Conservation (phyloP, 2,329 filamentous ascomycete species). For the Xylaria polymorpha region DNA sequence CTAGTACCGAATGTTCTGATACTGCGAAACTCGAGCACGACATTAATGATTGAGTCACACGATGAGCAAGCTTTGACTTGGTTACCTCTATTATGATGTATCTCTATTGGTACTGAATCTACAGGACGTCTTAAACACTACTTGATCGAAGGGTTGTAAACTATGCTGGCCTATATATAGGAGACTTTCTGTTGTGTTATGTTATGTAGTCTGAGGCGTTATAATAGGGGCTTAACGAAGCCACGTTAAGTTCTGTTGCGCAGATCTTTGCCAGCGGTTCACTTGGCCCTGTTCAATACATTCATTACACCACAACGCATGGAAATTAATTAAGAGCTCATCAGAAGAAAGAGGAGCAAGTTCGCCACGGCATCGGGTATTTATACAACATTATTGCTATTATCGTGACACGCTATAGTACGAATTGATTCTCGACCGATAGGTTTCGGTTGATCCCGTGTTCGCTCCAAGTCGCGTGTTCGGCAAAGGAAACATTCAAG, state of each 20-base stretch:
- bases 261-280: not conserved
- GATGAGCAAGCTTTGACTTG: not conserved
- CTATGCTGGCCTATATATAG: not conserved
- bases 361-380: not conserved
- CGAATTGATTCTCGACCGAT: not conserved
- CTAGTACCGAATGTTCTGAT: not conserved
- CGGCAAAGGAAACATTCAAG: not conserved
- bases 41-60: not conserved
- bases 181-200: no score
- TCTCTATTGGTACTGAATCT: not conserved
- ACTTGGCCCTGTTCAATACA: no score
- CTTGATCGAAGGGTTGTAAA: not conserved
- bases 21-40: not conserved
- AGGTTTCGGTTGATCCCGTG: not conserved
- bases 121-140: not conserved
- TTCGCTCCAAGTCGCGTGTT: not conserved
- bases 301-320: no score
- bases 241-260: not conserved
- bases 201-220: no score
- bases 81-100: not conserved
- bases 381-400: constrained; percentile 11
- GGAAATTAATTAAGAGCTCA: not conserved
- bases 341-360: not conserved
- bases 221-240: not conserved
- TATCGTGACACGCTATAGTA: constrained; percentile 25